A percentile compares a stretch with the other conserved stretches of the same genome.
Evolutionary conservation across 2,329 filamentous ascomycete genomes (phyloP).

Genomic region (Exophiala lecanii-corni): DNA sequence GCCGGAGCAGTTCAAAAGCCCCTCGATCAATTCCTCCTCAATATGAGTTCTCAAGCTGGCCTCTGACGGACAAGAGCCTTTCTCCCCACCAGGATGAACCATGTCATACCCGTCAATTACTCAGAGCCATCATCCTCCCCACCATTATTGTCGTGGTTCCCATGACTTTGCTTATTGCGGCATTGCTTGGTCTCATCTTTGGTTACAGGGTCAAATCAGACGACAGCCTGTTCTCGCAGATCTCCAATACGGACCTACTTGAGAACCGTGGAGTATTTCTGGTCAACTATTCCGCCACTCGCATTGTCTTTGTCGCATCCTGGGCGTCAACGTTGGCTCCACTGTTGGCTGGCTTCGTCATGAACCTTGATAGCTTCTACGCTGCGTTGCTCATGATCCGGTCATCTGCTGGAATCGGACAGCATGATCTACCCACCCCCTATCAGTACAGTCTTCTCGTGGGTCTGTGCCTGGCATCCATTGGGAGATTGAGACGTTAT

Average conservation of each 20-base stretch:
- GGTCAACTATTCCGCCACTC: conserved; percentile 25
- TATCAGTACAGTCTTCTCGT: conserved; percentile 26
- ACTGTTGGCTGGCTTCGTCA: conserved; percentile 23
- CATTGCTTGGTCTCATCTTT: conserved; percentile 21
- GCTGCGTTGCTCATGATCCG: conserved; percentile 15
- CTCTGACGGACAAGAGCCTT: conserved; percentile 15
- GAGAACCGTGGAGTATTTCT: conserved; percentile 17
- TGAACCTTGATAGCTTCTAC: conserved; percentile 18
- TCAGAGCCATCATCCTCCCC: conserved; percentile 20
- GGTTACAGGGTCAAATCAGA: conserved; percentile 21
- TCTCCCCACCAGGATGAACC: conserved; percentile 5
- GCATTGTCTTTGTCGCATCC: conserved; percentile 23
- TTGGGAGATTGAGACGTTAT: conserved; percentile 19
- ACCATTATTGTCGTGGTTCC: conserved; percentile 19
- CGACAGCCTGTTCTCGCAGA: conserved; percentile 10
- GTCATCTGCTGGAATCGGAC: conserved; percentile 9
- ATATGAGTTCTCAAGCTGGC: conserved; percentile 6
- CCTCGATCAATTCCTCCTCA: not conserved
- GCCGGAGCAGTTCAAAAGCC: not conserved
- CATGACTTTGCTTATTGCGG: conserved; percentile 21
- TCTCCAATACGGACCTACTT: conserved; percentile 13
- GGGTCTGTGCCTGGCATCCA: conserved; percentile 23
- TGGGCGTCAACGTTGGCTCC: conserved; percentile 25
- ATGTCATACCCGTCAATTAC: conserved; percentile 11
- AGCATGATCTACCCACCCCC: conserved; percentile 22